Percentiles rank a stretch among this genome's conserved stretches.
Evolutionary conservation across 2,329 filamentous ascomycete species (phyloP).

Genomic region (Penicillium hordei): DNA sequence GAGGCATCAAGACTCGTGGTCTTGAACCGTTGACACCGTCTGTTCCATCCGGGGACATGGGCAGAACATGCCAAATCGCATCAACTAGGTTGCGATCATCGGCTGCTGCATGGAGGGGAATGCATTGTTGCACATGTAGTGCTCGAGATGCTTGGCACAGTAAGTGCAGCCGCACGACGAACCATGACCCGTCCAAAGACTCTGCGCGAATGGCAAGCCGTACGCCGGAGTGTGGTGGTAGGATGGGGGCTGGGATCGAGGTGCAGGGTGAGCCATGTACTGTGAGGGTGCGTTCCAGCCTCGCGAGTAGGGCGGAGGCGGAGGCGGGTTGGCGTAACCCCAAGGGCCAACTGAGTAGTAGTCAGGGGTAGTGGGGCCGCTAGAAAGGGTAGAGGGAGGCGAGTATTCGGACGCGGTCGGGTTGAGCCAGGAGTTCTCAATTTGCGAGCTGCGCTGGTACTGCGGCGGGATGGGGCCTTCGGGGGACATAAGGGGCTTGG

Average conservation of each 20-base stretch:
- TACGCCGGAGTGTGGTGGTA: conserved; percentile 52
- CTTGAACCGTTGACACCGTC: conserved; percentile 11
- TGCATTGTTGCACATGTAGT: conserved; percentile 48
- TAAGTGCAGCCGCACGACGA: conserved; percentile 50
- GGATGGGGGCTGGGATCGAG: conserved; percentile 47
- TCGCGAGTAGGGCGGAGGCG: conserved; percentile 43
- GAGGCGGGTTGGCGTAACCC: conserved; percentile 44
- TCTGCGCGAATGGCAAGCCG: conserved; percentile 47
- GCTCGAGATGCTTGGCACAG: conserved; percentile 51
- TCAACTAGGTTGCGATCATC: conserved; percentile 42
- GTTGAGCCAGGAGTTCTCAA: conserved; percentile 54
- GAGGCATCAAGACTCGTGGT: conserved; percentile 5
- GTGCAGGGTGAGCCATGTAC: conserved; percentile 37
- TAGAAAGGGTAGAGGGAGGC: conserved; percentile 51
- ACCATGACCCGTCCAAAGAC: conserved; percentile 49
- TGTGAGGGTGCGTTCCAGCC: conserved; percentile 40
- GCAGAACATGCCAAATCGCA: conserved; percentile 11
- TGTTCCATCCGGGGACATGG: conserved; percentile 14
- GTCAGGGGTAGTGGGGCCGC: conserved; percentile 49
- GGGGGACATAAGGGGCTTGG: conserved; percentile 52
- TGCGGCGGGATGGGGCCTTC: conserved; percentile 52
- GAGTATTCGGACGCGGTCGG: conserved; percentile 52
- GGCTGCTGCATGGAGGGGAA: conserved; percentile 49
- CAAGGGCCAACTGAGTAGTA: conserved; percentile 48
- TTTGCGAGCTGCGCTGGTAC: conserved; percentile 47